Percentiles rank a stretch among this genome's conserved stretches.
Conservation (phyloP, 2,329 filamentous ascomycete species). For the Neonectria hederae region DNA sequence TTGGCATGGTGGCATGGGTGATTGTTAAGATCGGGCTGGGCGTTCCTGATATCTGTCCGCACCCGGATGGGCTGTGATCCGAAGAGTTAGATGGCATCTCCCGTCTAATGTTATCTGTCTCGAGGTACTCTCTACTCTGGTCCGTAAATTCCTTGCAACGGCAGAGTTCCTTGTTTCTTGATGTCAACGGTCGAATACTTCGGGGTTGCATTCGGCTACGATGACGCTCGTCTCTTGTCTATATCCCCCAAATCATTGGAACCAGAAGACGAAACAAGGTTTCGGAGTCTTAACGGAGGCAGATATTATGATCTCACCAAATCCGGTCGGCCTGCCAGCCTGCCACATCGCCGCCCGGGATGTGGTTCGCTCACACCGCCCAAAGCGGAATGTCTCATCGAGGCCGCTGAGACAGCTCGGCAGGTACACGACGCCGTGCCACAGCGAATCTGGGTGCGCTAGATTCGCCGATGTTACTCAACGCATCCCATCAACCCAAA, state of each 20-base stretch:
- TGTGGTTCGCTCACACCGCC: conserved; percentile 35
- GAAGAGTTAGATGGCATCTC: not conserved
- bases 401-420: conserved; percentile 26
- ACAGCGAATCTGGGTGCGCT: conserved; percentile 26
- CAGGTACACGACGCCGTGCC: conserved; percentile 28
- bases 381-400: conserved; percentile 29
- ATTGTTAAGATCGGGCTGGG: not conserved
- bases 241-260: not conserved
- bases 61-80: not conserved
- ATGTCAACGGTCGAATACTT: conserved; percentile 2
- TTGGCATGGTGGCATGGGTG: not conserved
- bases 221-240: conserved; percentile 12
- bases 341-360: conserved; percentile 19
- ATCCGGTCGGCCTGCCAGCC: conserved; percentile 19
- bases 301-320: conserved; percentile 27
- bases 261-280: conserved; percentile 17
- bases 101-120: not conserved
- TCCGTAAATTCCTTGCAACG: not conserved
- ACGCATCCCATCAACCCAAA: conserved; percentile 17
- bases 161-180: not conserved
- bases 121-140: not conserved
- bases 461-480: conserved; percentile 29
- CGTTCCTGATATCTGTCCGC: conserved; percentile 3
- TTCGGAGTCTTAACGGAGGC: conserved; percentile 28
- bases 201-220: conserved; percentile 18